Evolutionary conservation across 495 filamentous ascomycete genomes (phyloP), one percentile per base, ranked within the genome.

Genomic region (Mycothermus thermophilus): DNA sequence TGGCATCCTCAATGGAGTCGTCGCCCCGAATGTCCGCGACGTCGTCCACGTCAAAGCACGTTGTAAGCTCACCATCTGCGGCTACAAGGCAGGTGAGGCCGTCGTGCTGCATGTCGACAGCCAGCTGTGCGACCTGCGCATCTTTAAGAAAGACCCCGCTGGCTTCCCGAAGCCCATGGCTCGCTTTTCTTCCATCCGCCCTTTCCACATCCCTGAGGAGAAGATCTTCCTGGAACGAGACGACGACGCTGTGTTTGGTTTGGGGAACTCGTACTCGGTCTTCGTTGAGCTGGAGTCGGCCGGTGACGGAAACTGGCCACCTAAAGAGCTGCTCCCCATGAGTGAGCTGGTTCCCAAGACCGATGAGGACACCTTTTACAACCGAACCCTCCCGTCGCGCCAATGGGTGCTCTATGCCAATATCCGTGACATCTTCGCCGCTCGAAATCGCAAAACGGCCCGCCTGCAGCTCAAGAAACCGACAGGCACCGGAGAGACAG

Each of bases 261-360:
- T 72, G 36, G 63, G 56, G 17, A 60, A 66, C 20, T 32, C 40
- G 12, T 72, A 72, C 44, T 47, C 51, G 18, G 38, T 71, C 15
- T 50, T 54, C n/a, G 43, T 69, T 23, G 57, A 64, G 41, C 38
- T 72, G 5, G 61, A 69, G 34, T 62, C 64, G 5, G 55, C 59
- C 2, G 58, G 60, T 20, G 60, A 57, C 31, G 42, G 48, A 23
- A 48, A 54, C 31, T 72, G 68, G 68, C 68, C 67, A n/a, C 64
- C 66, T 0, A 27, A 55, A 23, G 57, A 60, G 15, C 44, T 63
- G 1, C 44, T 61, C 20, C 48, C 49, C n/a, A 40, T 48, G 25
- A 43, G 51, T n/a, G 57, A 60, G 16, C 45, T 63, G 1, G 46
- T 60, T 19, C 48, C 49, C n/a, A 39, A 46, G 24, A 44, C 50